Percentiles rank a stretch among this genome's conserved stretches.
Evolutionary conservation across 2,329 filamentous ascomycete genomes (phyloP).

Genomic region (Monosporascus ibericus): DNA sequence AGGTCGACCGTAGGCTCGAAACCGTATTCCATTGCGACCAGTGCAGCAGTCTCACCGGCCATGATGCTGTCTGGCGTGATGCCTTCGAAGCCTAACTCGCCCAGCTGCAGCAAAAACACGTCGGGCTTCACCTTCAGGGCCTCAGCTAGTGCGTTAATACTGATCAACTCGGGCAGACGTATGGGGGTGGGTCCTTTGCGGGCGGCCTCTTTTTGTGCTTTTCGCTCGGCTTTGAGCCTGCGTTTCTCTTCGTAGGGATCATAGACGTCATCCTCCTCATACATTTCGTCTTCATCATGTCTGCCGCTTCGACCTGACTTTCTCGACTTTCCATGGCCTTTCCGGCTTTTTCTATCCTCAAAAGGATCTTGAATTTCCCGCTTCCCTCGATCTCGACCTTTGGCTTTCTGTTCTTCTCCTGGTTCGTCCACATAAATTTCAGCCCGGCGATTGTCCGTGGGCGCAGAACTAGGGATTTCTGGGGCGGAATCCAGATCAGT

Average conservation of each 20-base stretch:
- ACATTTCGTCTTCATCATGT: slow-evolving; percentile 17
- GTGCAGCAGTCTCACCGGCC: slow-evolving; percentile 80
- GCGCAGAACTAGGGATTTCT: background rate
- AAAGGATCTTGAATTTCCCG: background rate
- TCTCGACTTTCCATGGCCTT: slow-evolving; percentile 6
- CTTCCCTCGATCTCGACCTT: background rate
- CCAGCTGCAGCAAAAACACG: slow-evolving; percentile 68
- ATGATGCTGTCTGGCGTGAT: slow-evolving; percentile 77
- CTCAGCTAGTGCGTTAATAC: slow-evolving; percentile 72
- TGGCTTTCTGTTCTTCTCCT: background rate
- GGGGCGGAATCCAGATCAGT: background rate
- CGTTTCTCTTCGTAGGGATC: slow-evolving; percentile 37
- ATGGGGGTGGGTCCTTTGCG: slow-evolving; percentile 49
- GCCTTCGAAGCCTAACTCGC: slow-evolving; percentile 84
- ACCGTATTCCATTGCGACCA: slow-evolving; percentile 89
- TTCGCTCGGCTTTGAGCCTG: slow-evolving; percentile 32
- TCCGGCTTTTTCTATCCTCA: slow-evolving; percentile 4
- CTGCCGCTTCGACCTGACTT: slow-evolving; percentile 6
- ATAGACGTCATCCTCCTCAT: slow-evolving; percentile 20
- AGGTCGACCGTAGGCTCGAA: slow-evolving; percentile 75
- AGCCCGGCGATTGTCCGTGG: background rate
- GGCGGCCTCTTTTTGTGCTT: slow-evolving; percentile 32
- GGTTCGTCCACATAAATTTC: background rate
- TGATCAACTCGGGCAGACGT: slow-evolving; percentile 85
- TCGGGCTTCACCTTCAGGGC: slow-evolving; percentile 66